phyloP scores from a whole-genome alignment of 441 rosid genomes.

The Hura crepitans region DNA sequence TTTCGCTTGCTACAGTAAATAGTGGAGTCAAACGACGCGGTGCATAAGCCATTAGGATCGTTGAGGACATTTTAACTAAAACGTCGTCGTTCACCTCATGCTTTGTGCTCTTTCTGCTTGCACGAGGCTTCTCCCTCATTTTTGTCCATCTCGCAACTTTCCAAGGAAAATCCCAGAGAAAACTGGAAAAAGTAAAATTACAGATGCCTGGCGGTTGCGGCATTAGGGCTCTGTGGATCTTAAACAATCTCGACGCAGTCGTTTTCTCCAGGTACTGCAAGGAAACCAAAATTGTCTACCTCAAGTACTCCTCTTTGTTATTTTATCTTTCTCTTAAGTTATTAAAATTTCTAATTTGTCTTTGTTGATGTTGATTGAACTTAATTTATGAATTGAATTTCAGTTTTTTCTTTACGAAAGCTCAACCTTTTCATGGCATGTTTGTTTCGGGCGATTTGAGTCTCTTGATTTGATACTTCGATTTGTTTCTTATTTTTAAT shows the following conservation, averaged over 20 bases:
- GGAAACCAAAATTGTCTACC: not conserved
- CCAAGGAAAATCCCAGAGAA: not conserved
- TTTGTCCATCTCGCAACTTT: not conserved
- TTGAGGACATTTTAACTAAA: not conserved
- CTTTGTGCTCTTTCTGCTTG: not conserved
- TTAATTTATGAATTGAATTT: not conserved
- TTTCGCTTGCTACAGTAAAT: too few relatives aligned
- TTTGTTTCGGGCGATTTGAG: not conserved
- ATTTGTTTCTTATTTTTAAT: not conserved
- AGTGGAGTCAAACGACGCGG: too few relatives aligned
- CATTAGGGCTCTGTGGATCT: constrained; percentile 76
- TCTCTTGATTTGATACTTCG: not conserved
- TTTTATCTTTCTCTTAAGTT: not conserved
- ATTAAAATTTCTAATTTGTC: not conserved
- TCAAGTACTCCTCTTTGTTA: not conserved
- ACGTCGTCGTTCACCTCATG: not conserved
- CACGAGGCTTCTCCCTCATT: not conserved
- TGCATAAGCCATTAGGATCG: too few relatives aligned
- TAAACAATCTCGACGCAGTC: constrained; percentile 65
- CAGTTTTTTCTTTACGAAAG: not conserved
- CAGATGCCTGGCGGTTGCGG: constrained; percentile 57
- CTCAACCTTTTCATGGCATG: not conserved
- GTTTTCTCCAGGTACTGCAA: constrained; percentile 71
- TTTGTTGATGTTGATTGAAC: not conserved
- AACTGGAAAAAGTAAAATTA: not conserved